phyloP scores from a whole-genome alignment of 225 moss, liverwort and hornwort genomes.

The Physcomitrium patens region DNA sequence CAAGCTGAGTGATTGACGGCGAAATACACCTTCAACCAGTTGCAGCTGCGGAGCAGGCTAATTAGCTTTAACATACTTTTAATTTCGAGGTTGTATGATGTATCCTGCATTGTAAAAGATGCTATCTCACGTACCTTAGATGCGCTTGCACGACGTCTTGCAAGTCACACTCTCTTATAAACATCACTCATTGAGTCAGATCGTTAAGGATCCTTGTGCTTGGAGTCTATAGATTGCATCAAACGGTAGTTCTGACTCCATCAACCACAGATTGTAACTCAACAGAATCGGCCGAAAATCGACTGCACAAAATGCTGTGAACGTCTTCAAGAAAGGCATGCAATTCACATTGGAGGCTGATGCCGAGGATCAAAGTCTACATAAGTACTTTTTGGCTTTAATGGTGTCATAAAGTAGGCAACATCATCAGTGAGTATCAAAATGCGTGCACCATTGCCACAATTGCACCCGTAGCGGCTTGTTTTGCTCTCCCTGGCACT shows the following conservation, averaged over 20 bases:
- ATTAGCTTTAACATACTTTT: background rate
- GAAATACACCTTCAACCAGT: background rate
- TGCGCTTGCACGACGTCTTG: constrained; percentile 3
- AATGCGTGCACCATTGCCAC: no score
- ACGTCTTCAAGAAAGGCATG: background rate
- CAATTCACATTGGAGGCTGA: constrained; percentile 4
- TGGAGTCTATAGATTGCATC: background rate
- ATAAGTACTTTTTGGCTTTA: no score
- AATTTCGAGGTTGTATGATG: background rate
- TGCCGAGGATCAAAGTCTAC: background rate
- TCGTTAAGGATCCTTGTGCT: constrained; percentile 17
- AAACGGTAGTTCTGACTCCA: background rate
- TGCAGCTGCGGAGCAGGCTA: no score
- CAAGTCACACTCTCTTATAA: constrained; percentile 23
- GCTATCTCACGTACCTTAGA: background rate
- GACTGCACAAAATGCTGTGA: no score
- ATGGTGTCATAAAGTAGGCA: no score
- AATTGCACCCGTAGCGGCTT: no score
- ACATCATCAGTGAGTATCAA: no score
- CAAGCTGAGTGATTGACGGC: constrained; percentile 26
- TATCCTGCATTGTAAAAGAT: background rate
- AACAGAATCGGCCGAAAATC: background rate
- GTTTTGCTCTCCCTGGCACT: no score
- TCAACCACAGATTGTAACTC: background rate
- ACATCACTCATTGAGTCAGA: constrained; percentile 26